phyloP scores from a whole-genome alignment of 176 grass and related monocot species.

The Aegilops longissima region DNA sequence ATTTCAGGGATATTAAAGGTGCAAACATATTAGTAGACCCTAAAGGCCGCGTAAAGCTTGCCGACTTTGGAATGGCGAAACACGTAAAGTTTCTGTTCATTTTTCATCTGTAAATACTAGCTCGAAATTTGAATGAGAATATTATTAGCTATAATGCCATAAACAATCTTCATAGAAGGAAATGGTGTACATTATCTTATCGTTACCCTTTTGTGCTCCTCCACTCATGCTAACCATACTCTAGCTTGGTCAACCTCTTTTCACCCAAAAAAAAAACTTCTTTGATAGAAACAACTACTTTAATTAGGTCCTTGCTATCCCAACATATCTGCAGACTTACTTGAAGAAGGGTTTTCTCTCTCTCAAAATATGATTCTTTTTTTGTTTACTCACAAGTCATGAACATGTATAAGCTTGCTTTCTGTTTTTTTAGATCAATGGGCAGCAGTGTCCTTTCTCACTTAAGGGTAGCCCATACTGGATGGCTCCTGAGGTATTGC shows the following conservation, averaged over 20 bases:
- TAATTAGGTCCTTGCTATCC: constrained; percentile 10
- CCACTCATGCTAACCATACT: constrained; percentile 1
- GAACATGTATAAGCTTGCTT: constrained; percentile 26
- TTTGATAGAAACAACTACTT: constrained; percentile 11
- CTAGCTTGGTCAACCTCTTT: not conserved
- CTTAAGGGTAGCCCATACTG: constrained; percentile 96
- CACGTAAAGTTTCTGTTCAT: constrained; percentile 54
- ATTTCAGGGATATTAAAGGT: constrained; percentile 96
- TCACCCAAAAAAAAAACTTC: not conserved
- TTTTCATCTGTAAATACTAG: constrained; percentile 28
- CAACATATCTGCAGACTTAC: constrained; percentile 7
- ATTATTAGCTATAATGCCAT: constrained; percentile 11
- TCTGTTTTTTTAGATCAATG: constrained; percentile 78
- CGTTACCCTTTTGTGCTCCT: not conserved
- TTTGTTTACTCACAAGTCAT: not conserved
- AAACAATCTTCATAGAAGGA: constrained; percentile 12
- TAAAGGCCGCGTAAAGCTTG: constrained; percentile 95
- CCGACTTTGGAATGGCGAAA: constrained; percentile 99
- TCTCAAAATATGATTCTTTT: constrained; percentile 3
- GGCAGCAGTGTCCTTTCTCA: constrained; percentile 88
- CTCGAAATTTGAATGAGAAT: constrained; percentile 14
- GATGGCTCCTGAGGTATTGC: constrained; percentile 98
- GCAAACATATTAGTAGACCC: constrained; percentile 99
- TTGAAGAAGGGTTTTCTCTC: constrained; percentile 8
- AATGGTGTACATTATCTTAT: constrained; percentile 1